Evolutionary conservation across 805 yeast genomes (phyloP).

Genomic region (Phaffomyces antillensis): DNA sequence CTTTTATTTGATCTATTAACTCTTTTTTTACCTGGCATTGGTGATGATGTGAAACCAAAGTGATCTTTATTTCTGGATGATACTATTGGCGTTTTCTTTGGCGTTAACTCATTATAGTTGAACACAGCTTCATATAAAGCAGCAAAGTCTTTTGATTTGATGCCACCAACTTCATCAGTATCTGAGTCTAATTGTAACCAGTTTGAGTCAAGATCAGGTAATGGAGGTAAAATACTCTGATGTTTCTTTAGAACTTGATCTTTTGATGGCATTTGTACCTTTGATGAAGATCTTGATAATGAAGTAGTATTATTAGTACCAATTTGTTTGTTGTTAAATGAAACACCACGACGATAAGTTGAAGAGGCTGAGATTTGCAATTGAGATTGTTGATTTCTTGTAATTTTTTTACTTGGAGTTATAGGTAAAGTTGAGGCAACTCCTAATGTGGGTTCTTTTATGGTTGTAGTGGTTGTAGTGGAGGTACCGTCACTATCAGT

Average conservation of each 20-base stretch:
- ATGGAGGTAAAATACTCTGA: slow-evolving; percentile 23
- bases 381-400: slow-evolving; percentile 19
- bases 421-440: slow-evolving; percentile 9
- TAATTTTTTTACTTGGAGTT: slow-evolving; percentile 16
- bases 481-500: slow-evolving; percentile 24
- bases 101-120: slow-evolving; percentile 12
- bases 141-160: slow-evolving; percentile 23
- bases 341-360: slow-evolving; percentile 26
- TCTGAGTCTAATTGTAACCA: slow-evolving; percentile 19
- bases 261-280: slow-evolving; percentile 9
- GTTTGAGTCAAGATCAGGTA: slow-evolving; percentile 21
- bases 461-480: slow-evolving; percentile 6
- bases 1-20: neutral
- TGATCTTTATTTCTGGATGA: neutral
- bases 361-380: slow-evolving; percentile 25
- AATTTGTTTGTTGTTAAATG: slow-evolving; percentile 22
- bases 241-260: slow-evolving; percentile 15
- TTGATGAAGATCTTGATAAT: slow-evolving; percentile 22
- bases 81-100: slow-evolving; percentile 1
- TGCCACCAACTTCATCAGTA: slow-evolving; percentile 18
- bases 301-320: neutral
- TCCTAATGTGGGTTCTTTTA: slow-evolving; percentile 8
- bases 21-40: slow-evolving; percentile 3
- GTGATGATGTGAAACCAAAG: slow-evolving; percentile 1
- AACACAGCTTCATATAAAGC: slow-evolving; percentile 25